Base-by-base conservation (phyloP, 164 flowering plant species). In the Piper longum region DNA sequence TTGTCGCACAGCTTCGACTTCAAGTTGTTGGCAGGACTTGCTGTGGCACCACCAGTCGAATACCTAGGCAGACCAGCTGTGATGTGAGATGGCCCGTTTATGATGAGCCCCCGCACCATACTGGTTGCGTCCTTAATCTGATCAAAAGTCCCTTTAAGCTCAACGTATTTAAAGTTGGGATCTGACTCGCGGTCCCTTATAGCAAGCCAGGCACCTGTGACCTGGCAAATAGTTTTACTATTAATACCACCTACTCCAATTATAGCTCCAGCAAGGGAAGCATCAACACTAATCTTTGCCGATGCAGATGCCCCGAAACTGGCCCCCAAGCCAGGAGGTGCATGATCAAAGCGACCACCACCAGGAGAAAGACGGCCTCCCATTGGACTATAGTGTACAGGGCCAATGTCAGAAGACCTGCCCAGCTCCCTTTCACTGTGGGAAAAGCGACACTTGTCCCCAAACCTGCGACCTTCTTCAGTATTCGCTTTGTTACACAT, bases 161-260 rank as follows among this genome's bases (percentile, higher is more conserved):
- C 98, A 64, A 93, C 85, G 78, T 90, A 88, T 71, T 74, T 83
- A 13, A 84, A 75, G 58, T 81, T 85, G 7, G 98, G 80, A 67
- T 93, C 85, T 0, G 85, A 64, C 58, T 86, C 98, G 59, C 88
- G 98, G 3, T 90, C 98, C 39, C 90, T 65, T 4, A 93, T 85
- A 12, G 92, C 69, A 11, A 93, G 84, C 67, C 84, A 88, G 14
- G 81, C 95, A 54, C 98, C 99, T 0, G 96, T 90, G 43, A 74
- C 64, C 13, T 90, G 86, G 64, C 92, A 83, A 19, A 93, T 90
- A 66, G 88, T 97, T 76, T 93, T 93, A 0, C 97, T 86, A 72
- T 88, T 84, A 55, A 86, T 86, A 36, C 98, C 98, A 41, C 84
- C 85, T 71, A 90, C 88, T 54, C 98, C 98, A 52, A 90, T 93